Percentiles rank a stretch among this genome's conserved stretches.
These are phyloP conservation scores for Podila epicladia DNA, from an alignment of 192 early-diverging fungal species.

Conservation along the genomic window DNA sequence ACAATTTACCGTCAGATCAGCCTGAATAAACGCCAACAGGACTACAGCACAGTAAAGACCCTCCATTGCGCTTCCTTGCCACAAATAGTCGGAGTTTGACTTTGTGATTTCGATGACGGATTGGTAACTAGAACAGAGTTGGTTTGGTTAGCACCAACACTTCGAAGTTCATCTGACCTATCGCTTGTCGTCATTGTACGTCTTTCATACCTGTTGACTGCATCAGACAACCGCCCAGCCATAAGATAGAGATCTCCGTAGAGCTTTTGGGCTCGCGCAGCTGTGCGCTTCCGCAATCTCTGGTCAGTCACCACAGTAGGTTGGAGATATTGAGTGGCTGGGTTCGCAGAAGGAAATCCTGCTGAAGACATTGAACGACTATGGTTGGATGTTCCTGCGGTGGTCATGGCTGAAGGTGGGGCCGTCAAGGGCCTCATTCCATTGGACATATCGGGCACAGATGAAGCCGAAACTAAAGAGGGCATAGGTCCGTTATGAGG, in stretches of 20 bases:
- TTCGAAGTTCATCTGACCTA: background rate
- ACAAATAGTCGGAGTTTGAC: constrained; percentile 73
- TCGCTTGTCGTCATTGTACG: background rate
- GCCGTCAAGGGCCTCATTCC: constrained; percentile 51
- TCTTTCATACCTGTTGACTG: constrained; percentile 62
- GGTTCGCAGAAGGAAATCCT: constrained; percentile 22
- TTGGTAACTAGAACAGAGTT: constrained; percentile 59
- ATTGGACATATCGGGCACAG: constrained; percentile 42
- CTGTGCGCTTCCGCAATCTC: constrained; percentile 68
- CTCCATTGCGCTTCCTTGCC: constrained; percentile 81
- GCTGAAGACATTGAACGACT: constrained; percentile 48
- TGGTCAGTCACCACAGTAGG: constrained; percentile 47
- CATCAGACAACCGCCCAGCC: constrained; percentile 76
- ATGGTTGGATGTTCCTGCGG: constrained; percentile 49
- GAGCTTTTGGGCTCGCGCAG: constrained; percentile 76
- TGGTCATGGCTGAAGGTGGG: constrained; percentile 57
- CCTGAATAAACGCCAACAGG: constrained; percentile 65
- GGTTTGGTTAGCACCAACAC: background rate
- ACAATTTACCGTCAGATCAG: constrained; percentile 66
- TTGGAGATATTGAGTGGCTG: constrained; percentile 30
- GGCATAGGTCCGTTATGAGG: constrained; percentile 23
- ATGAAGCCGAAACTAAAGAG: background rate
- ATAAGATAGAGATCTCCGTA: constrained; percentile 80
- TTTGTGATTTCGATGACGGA: constrained; percentile 75
- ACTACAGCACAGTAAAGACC: constrained; percentile 70